Evolutionary conservation across 352 stramenopile species (phyloP), one percentile per base, ranked within the genome.

Genomic region (Globisporangium megalacanthum): DNA sequence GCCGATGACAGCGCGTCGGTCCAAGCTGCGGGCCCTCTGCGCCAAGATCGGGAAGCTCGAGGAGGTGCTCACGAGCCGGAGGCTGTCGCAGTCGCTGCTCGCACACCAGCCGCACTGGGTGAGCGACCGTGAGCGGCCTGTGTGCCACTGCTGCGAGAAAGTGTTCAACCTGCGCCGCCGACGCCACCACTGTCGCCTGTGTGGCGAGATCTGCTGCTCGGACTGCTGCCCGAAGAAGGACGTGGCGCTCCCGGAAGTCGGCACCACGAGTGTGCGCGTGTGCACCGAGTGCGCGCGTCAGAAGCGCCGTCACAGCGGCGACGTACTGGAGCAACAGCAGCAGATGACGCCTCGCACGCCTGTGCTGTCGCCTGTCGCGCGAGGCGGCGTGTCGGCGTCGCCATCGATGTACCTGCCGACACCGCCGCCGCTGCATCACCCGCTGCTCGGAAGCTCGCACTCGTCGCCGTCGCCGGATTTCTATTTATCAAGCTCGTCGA

Each of bases 181-280:
- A 17, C 82, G 82, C 33, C 82, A 92, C 64, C 82, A 92, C 54
- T 92, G 82, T 55, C 82, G 82, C 22, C 60, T 92, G 19, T 92
- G 82, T 31, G 82, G 82, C 44, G 82, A 92, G 66, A 61, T 92
- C 57, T 88, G 77, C 53, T 92, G 82, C 56, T 81, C 78, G 3
- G 77, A 86, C 36, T 92, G 82, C 60, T 88, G 72, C 3, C 82
- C 82, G n/a, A 92, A 92, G 54, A 85, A 90, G 69, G 82, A 89
- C 55, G 72, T 92, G 20, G 76, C 73, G 37, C 73, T 92, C 19
- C 77, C 80, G 1, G 75, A 84, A 33, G 69, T 83, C 1, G 73
- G 77, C 15, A 71, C 67, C 29, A 86, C 77, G 33, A 83, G 74
- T 57, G 78, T 91, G 14, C 78, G 81, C 50, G 77, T 91, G n/a